Evolutionary conservation across 2,329 filamentous ascomycete species (phyloP).

Genomic region (Xylariaceae sp.): DNA sequence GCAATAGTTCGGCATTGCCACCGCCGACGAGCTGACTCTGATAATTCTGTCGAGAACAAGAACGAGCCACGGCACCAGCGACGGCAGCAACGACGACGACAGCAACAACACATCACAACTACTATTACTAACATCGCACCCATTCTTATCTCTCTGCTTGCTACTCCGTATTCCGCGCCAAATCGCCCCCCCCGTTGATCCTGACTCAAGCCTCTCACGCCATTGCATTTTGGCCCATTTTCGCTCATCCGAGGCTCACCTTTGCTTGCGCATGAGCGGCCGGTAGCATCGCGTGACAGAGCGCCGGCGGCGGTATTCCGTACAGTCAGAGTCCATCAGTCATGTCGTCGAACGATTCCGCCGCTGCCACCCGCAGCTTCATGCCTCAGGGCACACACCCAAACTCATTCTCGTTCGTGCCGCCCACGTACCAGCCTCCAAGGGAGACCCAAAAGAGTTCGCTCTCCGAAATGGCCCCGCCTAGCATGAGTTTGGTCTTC

Average conservation of each 20-base stretch:
- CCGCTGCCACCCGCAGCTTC: constrained; percentile 53
- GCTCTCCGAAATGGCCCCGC: constrained; percentile 30
- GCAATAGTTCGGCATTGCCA: constrained; percentile 1
- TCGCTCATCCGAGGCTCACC: neutral
- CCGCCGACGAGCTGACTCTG: constrained; percentile 1
- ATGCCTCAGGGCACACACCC: constrained; percentile 64
- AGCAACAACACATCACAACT: neutral
- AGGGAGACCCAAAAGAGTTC: constrained; percentile 81
- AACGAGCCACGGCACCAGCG: neutral
- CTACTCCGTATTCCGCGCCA: too few relatives aligned
- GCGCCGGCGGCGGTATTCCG: constrained; percentile 10
- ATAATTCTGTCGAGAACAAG: neutral
- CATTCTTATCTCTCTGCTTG: too few relatives aligned
- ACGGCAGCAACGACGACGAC: neutral
- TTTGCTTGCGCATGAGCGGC: constrained; percentile 15
- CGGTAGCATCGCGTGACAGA: constrained; percentile 13
- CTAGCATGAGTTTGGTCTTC: constrained; percentile 8
- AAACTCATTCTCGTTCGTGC: constrained; percentile 72
- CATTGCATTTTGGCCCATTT: neutral
- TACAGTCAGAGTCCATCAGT: constrained; percentile 29
- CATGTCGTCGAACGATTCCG: constrained; percentile 55
- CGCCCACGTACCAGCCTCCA: constrained; percentile 52
- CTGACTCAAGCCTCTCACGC: too few relatives aligned
- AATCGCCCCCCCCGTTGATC: too few relatives aligned
- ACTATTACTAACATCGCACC: too few relatives aligned